Percentiles rank a stretch among this genome's conserved stretches.
phyloP scores from a whole-genome alignment of 1,284 basidiomycete species.

The Xerocomus alliaceus region DNA sequence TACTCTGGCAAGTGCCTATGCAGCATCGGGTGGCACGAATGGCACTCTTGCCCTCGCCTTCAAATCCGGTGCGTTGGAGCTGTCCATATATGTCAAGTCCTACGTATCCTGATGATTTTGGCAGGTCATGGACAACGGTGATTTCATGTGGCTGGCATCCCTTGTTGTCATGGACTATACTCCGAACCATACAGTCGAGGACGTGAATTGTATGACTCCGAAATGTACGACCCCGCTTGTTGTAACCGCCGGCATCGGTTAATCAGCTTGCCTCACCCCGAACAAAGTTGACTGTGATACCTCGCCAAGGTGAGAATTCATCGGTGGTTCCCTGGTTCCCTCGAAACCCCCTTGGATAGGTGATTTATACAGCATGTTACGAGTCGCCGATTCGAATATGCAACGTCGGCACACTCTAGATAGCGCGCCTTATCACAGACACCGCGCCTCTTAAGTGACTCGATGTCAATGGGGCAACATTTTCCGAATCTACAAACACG shows the following conservation, averaged over 20 bases:
- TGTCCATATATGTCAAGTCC: constrained; percentile 1
- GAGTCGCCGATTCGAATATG: not conserved
- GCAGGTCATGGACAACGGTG: not conserved
- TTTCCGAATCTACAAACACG: not conserved
- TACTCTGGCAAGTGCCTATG: not conserved
- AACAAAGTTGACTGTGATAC: constrained; percentile 2
- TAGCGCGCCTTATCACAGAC: not conserved
- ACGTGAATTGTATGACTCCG: not conserved
- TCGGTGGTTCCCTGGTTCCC: constrained; percentile 23
- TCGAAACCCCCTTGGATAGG: constrained; percentile 3
- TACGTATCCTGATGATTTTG: not conserved
- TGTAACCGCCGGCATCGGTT: constrained; percentile 14
- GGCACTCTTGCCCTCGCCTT: not conserved
- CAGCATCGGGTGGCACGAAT: not conserved
- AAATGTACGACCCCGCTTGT: not conserved
- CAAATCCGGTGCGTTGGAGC: not conserved
- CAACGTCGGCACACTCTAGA: constrained; percentile 1
- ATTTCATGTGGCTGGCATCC: constrained; percentile 17
- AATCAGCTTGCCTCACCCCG: not conserved
- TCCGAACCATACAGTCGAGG: not conserved
- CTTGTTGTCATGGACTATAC: constrained; percentile 7
- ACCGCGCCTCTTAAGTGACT: constrained; percentile 15
- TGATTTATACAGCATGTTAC: constrained; percentile 20
- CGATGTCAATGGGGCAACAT: not conserved
- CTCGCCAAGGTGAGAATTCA: constrained; percentile 14